These are phyloP conservation scores for Alternaria panax DNA, from an alignment of 2,329 filamentous ascomycete genomes.

Conservation along the genomic window DNA sequence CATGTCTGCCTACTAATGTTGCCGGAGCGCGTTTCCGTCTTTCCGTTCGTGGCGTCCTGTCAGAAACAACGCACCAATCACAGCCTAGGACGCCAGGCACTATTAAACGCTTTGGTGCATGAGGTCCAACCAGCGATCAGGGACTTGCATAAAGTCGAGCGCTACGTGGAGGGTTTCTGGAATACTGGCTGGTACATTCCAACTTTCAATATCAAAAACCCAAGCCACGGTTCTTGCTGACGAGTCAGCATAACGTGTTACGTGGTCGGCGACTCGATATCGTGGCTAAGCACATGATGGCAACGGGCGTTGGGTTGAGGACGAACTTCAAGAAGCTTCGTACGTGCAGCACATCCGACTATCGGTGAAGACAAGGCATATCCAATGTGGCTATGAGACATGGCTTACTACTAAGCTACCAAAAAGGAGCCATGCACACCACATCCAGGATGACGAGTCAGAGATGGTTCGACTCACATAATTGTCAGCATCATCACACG, in stretches of 20 bases:
- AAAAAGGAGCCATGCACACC: background rate
- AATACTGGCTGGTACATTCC: background rate
- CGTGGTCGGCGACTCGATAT: background rate
- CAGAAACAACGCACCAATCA: constrained; percentile 3
- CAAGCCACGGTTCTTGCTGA: background rate
- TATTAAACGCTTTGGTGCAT: constrained; percentile 1
- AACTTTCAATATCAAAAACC: background rate
- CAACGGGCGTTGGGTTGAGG: background rate
- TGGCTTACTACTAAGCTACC: background rate
- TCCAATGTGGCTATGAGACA: background rate
- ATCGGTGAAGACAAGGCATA: background rate
- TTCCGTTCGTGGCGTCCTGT: constrained; percentile 12
- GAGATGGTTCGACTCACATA: background rate
- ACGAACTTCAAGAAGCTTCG: background rate
- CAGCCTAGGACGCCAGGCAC: background rate
- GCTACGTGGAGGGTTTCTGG: background rate
- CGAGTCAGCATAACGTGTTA: background rate
- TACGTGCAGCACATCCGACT: background rate
- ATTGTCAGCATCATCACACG: background rate
- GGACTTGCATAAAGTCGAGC: background rate
- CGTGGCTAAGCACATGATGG: background rate
- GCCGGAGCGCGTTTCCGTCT: constrained; percentile 6
- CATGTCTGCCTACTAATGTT: background rate
- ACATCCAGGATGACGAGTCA: background rate
- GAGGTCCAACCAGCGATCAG: background rate